A percentile compares a stretch with the other conserved stretches of the same genome.
These are phyloP conservation scores for Leishmania arabica DNA, from an alignment of 208 protist genomes.

Conservation along the genomic window DNA sequence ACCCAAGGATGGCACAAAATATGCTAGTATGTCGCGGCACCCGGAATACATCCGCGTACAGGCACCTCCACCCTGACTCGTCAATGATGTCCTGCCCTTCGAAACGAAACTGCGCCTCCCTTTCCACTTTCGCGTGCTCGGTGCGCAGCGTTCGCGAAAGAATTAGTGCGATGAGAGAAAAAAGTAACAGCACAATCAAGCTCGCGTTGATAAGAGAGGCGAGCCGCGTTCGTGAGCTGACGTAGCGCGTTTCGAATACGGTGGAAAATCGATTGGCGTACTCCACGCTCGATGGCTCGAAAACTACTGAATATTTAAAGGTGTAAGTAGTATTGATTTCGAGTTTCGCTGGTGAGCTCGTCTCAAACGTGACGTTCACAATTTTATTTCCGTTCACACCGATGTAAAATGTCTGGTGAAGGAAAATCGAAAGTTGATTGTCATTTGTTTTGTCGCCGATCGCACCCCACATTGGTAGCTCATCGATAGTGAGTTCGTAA, in stretches of 20 bases:
- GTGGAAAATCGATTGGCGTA: constrained; percentile 93
- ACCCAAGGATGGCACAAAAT: constrained; percentile 85
- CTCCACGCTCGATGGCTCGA: constrained; percentile 47
- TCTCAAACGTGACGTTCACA: constrained; percentile 76
- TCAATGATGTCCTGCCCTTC: constrained; percentile 70
- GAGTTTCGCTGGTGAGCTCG: constrained; percentile 11
- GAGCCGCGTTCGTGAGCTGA: constrained; percentile 91
- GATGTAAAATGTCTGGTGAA: constrained; percentile 88
- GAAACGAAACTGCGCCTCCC: constrained; percentile 45
- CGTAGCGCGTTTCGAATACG: constrained; percentile 91
- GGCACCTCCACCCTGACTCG: constrained; percentile 96
- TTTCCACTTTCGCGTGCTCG: constrained; percentile 84
- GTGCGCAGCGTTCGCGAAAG: constrained; percentile 82
- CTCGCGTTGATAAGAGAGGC: constrained; percentile 92
- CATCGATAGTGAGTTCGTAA: constrained; percentile 72
- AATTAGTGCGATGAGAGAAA: constrained; percentile 91
- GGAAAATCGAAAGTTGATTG: constrained; percentile 54
- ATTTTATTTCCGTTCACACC: constrained; percentile 61
- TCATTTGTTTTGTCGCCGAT: constrained; percentile 30
- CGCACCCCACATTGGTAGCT: constrained; percentile 48
- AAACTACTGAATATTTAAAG: constrained; percentile 91
- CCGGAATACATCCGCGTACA: constrained; percentile 96
- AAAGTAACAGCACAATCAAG: constrained; percentile 90
- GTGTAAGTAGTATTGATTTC: constrained; percentile 33
- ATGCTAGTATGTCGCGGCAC: constrained; percentile 64